A percentile compares a stretch with the other conserved stretches of the same genome.
phyloP scores from a whole-genome alignment of 495 filamentous ascomycete species.

The Cryomyces minteri region DNA sequence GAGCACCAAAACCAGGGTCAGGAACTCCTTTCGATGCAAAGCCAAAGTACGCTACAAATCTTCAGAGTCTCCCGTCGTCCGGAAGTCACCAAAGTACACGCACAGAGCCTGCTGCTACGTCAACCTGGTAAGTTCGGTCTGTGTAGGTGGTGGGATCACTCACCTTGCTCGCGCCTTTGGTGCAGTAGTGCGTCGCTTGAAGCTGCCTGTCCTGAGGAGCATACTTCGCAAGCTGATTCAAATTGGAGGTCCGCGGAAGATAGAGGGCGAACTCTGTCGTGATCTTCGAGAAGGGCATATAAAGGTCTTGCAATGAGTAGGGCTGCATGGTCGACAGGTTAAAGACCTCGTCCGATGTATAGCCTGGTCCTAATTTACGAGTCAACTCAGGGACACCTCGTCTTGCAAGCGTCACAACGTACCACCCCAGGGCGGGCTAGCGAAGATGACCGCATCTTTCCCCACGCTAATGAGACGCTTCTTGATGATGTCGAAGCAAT shows the following conservation, averaged over 20 bases:
- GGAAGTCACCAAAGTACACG: too few relatives aligned
- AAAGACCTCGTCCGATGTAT: constrained; percentile 60
- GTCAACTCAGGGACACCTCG: neutral
- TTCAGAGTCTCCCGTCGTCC: too few relatives aligned
- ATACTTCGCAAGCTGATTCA: constrained; percentile 59
- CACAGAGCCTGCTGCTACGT: too few relatives aligned
- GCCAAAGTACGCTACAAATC: too few relatives aligned
- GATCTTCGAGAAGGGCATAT: constrained; percentile 34
- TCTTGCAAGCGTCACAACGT: constrained; percentile 9
- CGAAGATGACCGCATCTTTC: constrained; percentile 50
- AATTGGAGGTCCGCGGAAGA: constrained; percentile 73
- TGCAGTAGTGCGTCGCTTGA: constrained; percentile 77
- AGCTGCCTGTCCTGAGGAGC: constrained; percentile 33
- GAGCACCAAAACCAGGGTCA: too few relatives aligned
- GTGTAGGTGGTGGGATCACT: too few relatives aligned
- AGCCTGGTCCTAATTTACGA: constrained; percentile 42
- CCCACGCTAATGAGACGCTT: constrained; percentile 5
- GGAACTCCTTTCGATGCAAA: too few relatives aligned
- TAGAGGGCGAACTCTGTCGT: constrained; percentile 48
- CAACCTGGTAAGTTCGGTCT: too few relatives aligned
- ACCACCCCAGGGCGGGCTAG: constrained; percentile 91
- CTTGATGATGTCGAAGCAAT: constrained; percentile 49
- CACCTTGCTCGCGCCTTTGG: constrained; percentile 75
- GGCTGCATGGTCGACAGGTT: constrained; percentile 77
- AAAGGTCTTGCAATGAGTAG: constrained; percentile 48